These are phyloP conservation scores for Globisporangium sylvaticum DNA, from an alignment of 352 stramenopile species.

Conservation along the genomic window DNA sequence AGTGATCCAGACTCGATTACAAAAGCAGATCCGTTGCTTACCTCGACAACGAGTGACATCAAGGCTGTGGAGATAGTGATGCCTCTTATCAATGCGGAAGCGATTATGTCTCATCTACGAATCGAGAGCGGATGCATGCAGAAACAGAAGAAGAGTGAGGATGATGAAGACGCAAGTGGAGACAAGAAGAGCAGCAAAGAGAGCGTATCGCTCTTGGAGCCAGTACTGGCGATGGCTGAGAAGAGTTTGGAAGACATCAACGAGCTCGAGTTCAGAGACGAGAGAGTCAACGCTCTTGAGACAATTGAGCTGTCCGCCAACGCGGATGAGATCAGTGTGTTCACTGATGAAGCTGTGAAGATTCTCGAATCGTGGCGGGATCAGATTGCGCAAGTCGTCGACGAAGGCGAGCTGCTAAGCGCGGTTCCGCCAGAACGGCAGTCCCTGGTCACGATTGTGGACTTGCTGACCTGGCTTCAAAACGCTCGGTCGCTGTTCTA, in stretches of 20 bases:
- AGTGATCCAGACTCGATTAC: not conserved
- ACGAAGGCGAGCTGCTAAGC: slow-evolving; percentile 67
- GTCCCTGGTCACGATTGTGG: slow-evolving; percentile 39
- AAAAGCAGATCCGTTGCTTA: not conserved
- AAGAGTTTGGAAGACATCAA: slow-evolving; percentile 61
- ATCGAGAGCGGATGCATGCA: slow-evolving; percentile 71
- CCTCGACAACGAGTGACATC: not conserved
- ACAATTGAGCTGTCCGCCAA: slow-evolving; percentile 43
- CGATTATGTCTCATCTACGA: slow-evolving; percentile 64
- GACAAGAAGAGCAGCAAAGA: slow-evolving; percentile 5
- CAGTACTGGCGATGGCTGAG: slow-evolving; percentile 57
- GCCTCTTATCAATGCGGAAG: slow-evolving; percentile 26
- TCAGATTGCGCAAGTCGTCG: slow-evolving; percentile 48
- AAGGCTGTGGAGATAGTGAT: slow-evolving; percentile 1
- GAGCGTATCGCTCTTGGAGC: slow-evolving; percentile 41
- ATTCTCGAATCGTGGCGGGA: slow-evolving; percentile 66
- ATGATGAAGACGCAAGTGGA: slow-evolving; percentile 21
- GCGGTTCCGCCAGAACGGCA: slow-evolving; percentile 59
- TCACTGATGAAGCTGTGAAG: slow-evolving; percentile 65
- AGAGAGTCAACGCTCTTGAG: slow-evolving; percentile 54
- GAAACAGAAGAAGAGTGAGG: slow-evolving; percentile 26
- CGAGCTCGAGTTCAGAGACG: slow-evolving; percentile 64
- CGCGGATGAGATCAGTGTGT: slow-evolving; percentile 20
- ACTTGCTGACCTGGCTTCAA: slow-evolving; percentile 76
- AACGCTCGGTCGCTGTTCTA: slow-evolving; percentile 76